These are phyloP conservation scores for Colletotrichum lindemuthianum DNA, from an alignment of 2,329 filamentous ascomycete genomes.

Conservation along the genomic window DNA sequence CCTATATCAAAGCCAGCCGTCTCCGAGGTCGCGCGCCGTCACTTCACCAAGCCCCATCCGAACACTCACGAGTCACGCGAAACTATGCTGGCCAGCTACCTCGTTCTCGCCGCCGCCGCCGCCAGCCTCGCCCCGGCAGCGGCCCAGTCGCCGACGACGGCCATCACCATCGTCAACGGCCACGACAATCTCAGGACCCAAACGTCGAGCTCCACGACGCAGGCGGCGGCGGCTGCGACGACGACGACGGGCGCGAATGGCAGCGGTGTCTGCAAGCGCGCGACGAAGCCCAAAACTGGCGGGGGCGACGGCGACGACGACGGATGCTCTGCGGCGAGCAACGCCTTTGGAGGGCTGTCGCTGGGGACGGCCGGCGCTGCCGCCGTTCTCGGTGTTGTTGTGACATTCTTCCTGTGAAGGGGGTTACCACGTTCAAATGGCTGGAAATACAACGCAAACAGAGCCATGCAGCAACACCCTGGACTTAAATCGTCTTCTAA, in stretches of 20 bases:
- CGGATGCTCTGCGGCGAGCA: slow-evolving; percentile 20
- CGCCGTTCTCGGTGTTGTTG: neutral
- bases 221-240: neutral
- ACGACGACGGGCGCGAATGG: neutral
- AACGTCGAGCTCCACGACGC: neutral
- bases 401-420: neutral
- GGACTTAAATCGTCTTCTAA: too few species aligned
- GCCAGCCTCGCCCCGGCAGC: neutral
- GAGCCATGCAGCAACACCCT: too few species aligned
- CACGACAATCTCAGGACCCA: slow-evolving; percentile 15
- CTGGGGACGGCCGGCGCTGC: slow-evolving; percentile 3
- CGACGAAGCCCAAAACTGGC: neutral
- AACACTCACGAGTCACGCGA: neutral
- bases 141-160: slow-evolving; percentile 27
- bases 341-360: neutral
- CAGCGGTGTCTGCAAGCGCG: slow-evolving; percentile 23
- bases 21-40: too few species aligned
- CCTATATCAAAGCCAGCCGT: neutral
- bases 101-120: slow-evolving; percentile 3
- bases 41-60: neutral
- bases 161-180: slow-evolving; percentile 27
- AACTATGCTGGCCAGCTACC: neutral
- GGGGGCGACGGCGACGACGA: neutral
- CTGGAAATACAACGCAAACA: too few species aligned
- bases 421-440: too few species aligned